Evolutionary conservation across 345 rosid species (phyloP).

Genomic region (Anacardium occidentale): DNA sequence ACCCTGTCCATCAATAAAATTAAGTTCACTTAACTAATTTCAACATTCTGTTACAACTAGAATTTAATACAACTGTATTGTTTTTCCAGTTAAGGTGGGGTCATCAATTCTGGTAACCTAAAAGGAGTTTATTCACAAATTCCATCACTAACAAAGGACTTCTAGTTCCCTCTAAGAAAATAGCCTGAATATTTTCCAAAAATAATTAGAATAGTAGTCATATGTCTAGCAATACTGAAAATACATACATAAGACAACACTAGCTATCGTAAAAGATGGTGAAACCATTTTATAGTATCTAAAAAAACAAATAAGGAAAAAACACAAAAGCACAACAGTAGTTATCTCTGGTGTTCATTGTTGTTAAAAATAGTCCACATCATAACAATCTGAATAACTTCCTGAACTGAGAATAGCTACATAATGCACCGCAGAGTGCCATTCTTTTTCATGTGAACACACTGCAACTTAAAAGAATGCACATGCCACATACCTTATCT

Average conservation of each 20-base stretch:
- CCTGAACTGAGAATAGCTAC: background rate
- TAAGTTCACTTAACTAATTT: background rate
- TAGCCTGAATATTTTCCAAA: background rate
- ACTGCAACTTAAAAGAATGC: conserved; percentile 1
- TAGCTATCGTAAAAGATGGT: background rate
- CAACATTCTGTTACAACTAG: background rate
- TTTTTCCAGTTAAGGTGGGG: background rate
- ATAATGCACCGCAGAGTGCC: background rate
- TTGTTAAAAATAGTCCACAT: background rate
- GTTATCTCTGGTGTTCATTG: background rate
- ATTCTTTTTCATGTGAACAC: background rate
- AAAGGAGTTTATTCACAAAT: background rate
- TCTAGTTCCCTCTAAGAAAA: conserved; percentile 8
- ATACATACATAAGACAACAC: background rate
- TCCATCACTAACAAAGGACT: background rate
- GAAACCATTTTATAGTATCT: background rate
- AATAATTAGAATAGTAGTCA: background rate
- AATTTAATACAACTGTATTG: background rate
- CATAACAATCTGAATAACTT: background rate
- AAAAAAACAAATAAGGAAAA: background rate
- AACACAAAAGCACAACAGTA: background rate
- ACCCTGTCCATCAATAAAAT: conserved; percentile 34
- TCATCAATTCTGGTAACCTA: background rate
- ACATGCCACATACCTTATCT: conserved; percentile 38
- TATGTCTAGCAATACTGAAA: background rate